A percentile compares a stretch with the other conserved stretches of the same genome.
Evolutionary conservation across 2,329 filamentous ascomycete species (phyloP).

Genomic region (Boeremia lycopersici): DNA sequence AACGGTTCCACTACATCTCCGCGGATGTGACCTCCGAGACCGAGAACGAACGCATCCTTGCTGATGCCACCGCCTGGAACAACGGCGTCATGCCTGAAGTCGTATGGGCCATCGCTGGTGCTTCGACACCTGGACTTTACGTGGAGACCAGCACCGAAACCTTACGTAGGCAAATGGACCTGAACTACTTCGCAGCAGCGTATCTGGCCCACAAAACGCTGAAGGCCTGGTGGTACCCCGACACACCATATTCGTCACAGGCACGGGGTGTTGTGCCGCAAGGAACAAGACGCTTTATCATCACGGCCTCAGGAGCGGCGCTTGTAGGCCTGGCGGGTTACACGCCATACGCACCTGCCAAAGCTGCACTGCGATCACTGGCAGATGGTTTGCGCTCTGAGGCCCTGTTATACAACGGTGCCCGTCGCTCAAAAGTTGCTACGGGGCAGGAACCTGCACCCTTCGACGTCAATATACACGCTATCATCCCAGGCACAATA

Average conservation of each 20-base stretch:
- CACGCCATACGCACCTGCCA: constrained; percentile 79
- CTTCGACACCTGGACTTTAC: constrained; percentile 76
- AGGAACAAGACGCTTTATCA: constrained; percentile 75
- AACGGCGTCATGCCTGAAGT: constrained; percentile 74
- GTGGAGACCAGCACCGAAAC: constrained; percentile 71
- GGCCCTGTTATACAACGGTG: constrained; percentile 80
- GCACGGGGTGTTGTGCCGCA: constrained; percentile 20
- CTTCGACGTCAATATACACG: constrained; percentile 76
- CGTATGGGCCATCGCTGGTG: constrained; percentile 88
- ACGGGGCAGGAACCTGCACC: constrained; percentile 52
- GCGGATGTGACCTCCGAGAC: constrained; percentile 77
- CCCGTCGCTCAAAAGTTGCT: constrained; percentile 46
- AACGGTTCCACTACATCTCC: constrained; percentile 82
- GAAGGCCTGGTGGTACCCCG: constrained; percentile 69
- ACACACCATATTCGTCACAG: constrained; percentile 47
- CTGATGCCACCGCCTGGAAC: constrained; percentile 80
- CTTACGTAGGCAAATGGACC: constrained; percentile 81
- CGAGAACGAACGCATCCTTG: constrained; percentile 73
- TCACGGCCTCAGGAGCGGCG: constrained; percentile 79
- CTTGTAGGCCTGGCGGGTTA: constrained; percentile 84
- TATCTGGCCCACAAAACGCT: constrained; percentile 86
- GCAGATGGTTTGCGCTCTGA: constrained; percentile 86
- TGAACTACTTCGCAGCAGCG: constrained; percentile 86
- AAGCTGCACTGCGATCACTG: constrained; percentile 82
- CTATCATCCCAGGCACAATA: constrained; percentile 86